phyloP scores from a whole-genome alignment of 306 rosid genomes.

The Cyclanthera cordifolia region DNA sequence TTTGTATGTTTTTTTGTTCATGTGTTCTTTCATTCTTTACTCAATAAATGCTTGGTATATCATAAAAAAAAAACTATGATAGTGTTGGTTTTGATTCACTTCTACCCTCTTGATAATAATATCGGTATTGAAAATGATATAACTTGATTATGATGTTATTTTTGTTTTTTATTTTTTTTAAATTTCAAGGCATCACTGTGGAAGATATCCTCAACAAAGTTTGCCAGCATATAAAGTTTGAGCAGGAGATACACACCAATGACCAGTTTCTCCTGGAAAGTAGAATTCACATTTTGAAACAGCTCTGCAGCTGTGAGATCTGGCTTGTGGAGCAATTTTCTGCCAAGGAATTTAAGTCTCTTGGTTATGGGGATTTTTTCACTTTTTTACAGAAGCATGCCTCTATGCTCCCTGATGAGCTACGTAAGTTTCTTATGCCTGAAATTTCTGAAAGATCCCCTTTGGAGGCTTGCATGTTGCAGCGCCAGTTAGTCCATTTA shows the following conservation, averaged over 20 bases:
- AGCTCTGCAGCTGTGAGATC: slow-evolving; percentile 52
- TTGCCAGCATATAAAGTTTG: slow-evolving; percentile 37
- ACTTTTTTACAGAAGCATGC: slow-evolving; percentile 43
- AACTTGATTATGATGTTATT: background rate
- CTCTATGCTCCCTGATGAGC: slow-evolving; percentile 46
- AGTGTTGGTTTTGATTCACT: background rate
- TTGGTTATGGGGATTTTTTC: slow-evolving; percentile 70
- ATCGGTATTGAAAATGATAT: background rate
- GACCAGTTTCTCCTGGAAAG: slow-evolving; percentile 24
- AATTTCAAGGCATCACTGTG: slow-evolving; percentile 42
- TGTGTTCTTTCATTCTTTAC: no score
- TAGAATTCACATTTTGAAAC: slow-evolving; percentile 34
- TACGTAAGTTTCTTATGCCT: slow-evolving; percentile 31
- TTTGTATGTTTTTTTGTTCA: no score
- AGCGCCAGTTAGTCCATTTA: slow-evolving; percentile 45
- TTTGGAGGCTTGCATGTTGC: slow-evolving; percentile 49
- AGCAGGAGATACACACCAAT: slow-evolving; percentile 22
- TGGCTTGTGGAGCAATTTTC: slow-evolving; percentile 65
- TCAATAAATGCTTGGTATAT: no score
- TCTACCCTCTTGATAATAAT: background rate
- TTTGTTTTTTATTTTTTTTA: background rate
- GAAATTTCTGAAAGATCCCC: slow-evolving; percentile 28
- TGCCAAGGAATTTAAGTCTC: slow-evolving; percentile 48
- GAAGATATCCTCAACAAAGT: slow-evolving; percentile 53
- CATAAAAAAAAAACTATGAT: background rate